These are phyloP conservation scores for Leccinum arenicola DNA, from an alignment of 768 basidiomycete species.

Conservation along the genomic window DNA sequence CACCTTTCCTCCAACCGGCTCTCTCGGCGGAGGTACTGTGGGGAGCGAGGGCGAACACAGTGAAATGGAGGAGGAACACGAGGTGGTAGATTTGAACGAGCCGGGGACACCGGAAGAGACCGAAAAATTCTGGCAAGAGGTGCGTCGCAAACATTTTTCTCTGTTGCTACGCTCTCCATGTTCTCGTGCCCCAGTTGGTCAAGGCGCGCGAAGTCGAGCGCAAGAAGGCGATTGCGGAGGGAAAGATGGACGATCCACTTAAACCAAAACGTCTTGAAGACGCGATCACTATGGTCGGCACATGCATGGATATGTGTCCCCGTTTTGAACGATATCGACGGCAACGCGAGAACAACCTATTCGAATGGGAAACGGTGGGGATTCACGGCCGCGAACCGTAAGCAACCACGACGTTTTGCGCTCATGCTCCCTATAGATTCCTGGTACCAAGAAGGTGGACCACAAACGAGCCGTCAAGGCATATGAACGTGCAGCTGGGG, in stretches of 20 bases:
- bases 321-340: constrained; percentile 89
- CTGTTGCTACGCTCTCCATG: constrained; percentile 21
- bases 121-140: constrained; percentile 72
- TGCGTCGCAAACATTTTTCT: constrained; percentile 33
- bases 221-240: constrained; percentile 72
- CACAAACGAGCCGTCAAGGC: constrained; percentile 89
- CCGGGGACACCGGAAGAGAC: constrained; percentile 60
- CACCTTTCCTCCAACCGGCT: constrained; percentile 29
- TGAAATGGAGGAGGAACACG: constrained; percentile 33
- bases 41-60: constrained; percentile 36
- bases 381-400: constrained; percentile 1
- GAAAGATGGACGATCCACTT: constrained; percentile 85
- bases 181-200: constrained; percentile 47
- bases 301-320: constrained; percentile 93
- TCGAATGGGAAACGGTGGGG: constrained; percentile 80
- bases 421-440: constrained; percentile 55
- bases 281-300: constrained; percentile 91
- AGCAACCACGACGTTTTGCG: constrained; percentile 5
- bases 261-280: constrained; percentile 80
- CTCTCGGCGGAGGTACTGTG: constrained; percentile 28
- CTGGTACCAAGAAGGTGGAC: constrained; percentile 82
- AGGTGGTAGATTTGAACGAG: constrained; percentile 43
- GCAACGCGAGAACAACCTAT: constrained; percentile 85
- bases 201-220: constrained; percentile 71
- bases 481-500: constrained; percentile 92